phyloP scores from a whole-genome alignment of 177 flowering plant genomes.

The Vitis hybrid region DNA sequence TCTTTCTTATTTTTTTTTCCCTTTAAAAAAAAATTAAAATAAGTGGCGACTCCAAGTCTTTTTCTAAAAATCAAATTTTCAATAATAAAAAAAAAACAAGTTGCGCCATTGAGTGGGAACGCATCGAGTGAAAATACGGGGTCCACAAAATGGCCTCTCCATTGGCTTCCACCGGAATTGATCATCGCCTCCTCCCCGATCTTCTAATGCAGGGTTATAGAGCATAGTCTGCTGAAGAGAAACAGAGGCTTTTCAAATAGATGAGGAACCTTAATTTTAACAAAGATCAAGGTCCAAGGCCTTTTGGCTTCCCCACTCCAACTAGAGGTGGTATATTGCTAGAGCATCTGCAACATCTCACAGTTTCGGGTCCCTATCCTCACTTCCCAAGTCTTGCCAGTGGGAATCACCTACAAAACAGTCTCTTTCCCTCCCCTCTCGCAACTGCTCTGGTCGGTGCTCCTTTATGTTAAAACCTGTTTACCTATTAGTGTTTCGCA shows the following conservation, averaged over 20 bases:
- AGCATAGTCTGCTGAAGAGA: conserved; percentile 94
- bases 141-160: conserved; percentile 65
- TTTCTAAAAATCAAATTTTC: no score
- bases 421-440: conserved; percentile 19
- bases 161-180: conserved; percentile 74
- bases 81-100: no score
- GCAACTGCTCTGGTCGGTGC: conserved; percentile 32
- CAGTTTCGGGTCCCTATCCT: conserved; percentile 38
- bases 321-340: conserved; percentile 27
- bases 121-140: no score
- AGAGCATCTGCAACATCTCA: conserved; percentile 29
- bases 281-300: conserved; percentile 27
- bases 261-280: conserved; percentile 88
- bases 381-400: conserved; percentile 37
- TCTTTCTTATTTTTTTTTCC: no score
- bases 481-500: conserved; percentile 40
- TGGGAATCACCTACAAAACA: conserved; percentile 35
- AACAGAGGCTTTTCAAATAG: conserved; percentile 83
- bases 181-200: conserved; percentile 79
- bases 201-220: conserved; percentile 98
- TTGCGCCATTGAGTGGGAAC: no score
- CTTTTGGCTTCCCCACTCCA: conserved; percentile 23
- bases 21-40: no score
- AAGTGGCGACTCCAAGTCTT: no score
- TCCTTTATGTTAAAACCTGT: conserved; percentile 45